phyloP scores from a whole-genome alignment of 176 grass and related monocot genomes.

The Areca catechu region DNA sequence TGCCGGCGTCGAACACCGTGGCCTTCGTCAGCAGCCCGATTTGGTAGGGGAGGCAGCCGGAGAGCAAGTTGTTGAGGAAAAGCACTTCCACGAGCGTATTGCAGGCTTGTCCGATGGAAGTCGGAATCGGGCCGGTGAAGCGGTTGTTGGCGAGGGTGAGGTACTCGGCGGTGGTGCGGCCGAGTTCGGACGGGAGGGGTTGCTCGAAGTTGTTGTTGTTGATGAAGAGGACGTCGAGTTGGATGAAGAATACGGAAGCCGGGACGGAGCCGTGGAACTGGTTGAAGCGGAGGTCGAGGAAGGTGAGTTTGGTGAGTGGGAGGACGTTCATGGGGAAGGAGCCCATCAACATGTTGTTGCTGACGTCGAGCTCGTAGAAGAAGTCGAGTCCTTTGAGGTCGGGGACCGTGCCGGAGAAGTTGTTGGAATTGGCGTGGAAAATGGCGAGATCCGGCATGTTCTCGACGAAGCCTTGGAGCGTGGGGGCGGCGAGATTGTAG shows the following conservation, averaged over 20 bases:
- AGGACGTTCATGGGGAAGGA: conserved; percentile 46
- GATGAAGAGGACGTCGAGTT: conserved; percentile 65
- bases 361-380: conserved; percentile 94
- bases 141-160: conserved; percentile 77
- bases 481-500: conserved; percentile 7
- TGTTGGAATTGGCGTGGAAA: conserved; percentile 94
- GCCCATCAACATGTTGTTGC: conserved; percentile 59
- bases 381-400: conserved; percentile 22
- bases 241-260: conserved; percentile 26
- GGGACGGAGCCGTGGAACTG: conserved; percentile 31
- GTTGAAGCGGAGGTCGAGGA: conserved; percentile 90
- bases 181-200: conserved; percentile 46
- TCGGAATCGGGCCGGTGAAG: conserved; percentile 69
- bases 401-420: conserved; percentile 34
- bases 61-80: conserved; percentile 74
- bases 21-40: conserved; percentile 62
- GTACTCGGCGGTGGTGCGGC: conserved; percentile 56
- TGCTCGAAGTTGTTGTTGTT: conserved; percentile 79
- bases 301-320: conserved; percentile 42
- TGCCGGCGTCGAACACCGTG: conserved; percentile 84
- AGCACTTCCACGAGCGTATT: conserved; percentile 64
- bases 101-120: conserved; percentile 39
- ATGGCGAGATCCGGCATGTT: conserved; percentile 61
- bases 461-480: conserved; percentile 33
- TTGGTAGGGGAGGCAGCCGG: conserved; percentile 83